Evolutionary conservation across 805 yeast genomes (phyloP), one percentile per base, ranked within the genome.

Genomic region (Kodamaea nitidulidarum): DNA sequence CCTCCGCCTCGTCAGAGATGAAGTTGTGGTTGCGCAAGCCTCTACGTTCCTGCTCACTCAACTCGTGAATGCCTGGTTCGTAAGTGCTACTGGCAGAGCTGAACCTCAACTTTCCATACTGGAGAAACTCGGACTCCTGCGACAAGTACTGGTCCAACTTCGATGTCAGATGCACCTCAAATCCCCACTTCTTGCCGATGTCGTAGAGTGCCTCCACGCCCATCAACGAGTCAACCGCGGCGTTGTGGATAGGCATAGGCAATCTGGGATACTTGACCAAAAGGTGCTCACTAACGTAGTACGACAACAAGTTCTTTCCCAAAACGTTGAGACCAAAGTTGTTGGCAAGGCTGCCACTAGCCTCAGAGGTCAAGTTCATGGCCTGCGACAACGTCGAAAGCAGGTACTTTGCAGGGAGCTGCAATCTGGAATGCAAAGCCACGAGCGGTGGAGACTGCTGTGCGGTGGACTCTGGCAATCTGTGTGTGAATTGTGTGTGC

Each of bases 101-200:
- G 44, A 63, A 84, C 59, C 87, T 72, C 46, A 81, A 70, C 60
- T 74, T 83, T 32, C 96, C 96, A 51, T 78, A 75, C 41, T 77
- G 74, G 55, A 81, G 71, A 43, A 76, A 73, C 45, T 76, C 78
- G 12, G 84, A 78, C 57, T 84, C 95, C 39, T 82, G 76, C 22
- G 81, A 71, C 48, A 88, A 65, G 50, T 73, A 78, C 51, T 87
- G 78, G 35, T 81, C 80, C 43, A 88, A 60, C 33, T 80, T 71
- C 15, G 86, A 65, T 4, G 79, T 65, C 6, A 65, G 61, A 56
- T 90, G 97, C 12, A 75, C 71, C 61, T 88, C 90, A 35, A 93
- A 80, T 65, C 98, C 98, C 97, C 97, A 93, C 14, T 66, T 55
- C 52, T 71, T 73, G 25, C 88, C 96, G 17, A 88, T 67, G 36